phyloP scores from a whole-genome alignment of 1,284 basidiomycete species.

The Pyrrhoderma noxium region DNA sequence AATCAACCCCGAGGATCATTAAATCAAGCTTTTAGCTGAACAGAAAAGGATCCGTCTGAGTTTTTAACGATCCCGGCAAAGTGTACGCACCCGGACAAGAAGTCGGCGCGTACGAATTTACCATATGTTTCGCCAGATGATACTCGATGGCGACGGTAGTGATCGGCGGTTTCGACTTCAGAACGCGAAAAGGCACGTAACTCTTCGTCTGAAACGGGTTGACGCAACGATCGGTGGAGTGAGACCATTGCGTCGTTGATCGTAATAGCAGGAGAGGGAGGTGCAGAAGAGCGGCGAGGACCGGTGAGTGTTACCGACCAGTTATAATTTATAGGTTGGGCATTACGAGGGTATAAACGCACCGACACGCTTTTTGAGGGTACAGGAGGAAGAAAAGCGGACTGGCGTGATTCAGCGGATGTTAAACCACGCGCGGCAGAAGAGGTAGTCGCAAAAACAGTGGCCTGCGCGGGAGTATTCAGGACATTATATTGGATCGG shows the following conservation, averaged over 20 bases:
- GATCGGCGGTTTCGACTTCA: conserved; percentile 3
- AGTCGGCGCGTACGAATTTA: conserved; percentile 11
- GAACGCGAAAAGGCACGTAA: conserved; percentile 1
- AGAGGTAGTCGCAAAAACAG: not conserved
- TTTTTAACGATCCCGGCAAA: conserved; percentile 11
- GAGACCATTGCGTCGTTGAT: conserved; percentile 10
- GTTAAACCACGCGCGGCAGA: not conserved
- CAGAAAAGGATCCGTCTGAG: conserved; percentile 10
- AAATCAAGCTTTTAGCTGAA: not conserved
- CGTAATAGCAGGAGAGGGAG: conserved; percentile 1
- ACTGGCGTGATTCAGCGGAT: not conserved
- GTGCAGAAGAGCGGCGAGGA: conserved; percentile 12
- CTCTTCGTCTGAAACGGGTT: conserved; percentile 7
- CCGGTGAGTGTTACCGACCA: conserved; percentile 7
- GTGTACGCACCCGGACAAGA: conserved; percentile 8
- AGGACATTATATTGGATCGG: too few relatives aligned
- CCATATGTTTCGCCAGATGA: conserved; percentile 1
- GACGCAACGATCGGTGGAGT: conserved; percentile 4
- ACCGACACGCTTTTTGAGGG: conserved; percentile 3
- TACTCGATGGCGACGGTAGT: not conserved
- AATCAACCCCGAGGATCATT: too few relatives aligned
- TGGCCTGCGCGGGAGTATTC: too few relatives aligned
- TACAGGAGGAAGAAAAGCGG: conserved; percentile 3
- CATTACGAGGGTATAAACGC: conserved; percentile 1
- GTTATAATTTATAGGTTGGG: not conserved